A percentile compares a stretch with the other conserved stretches of the same genome.
Conservation (phyloP, 257 asterid species). For the Parsonsia alboflavescens region DNA sequence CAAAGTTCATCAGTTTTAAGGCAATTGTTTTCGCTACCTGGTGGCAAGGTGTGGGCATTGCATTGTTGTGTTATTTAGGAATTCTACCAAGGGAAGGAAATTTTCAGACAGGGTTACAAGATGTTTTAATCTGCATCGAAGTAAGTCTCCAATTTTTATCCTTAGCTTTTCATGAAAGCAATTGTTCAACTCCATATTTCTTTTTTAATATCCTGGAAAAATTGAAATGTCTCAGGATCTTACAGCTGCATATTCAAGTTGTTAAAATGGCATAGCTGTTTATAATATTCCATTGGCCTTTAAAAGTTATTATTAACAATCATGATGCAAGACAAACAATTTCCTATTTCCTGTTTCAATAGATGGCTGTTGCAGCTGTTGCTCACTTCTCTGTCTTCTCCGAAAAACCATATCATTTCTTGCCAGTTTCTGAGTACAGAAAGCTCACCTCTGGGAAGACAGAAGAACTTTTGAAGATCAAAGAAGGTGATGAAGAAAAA, state of each 20-base stretch:
- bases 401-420: slow-evolving; percentile 58
- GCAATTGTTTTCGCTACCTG: slow-evolving; percentile 96
- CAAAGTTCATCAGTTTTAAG: slow-evolving; percentile 93
- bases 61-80: slow-evolving; percentile 48
- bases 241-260: background rate
- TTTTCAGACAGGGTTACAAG: slow-evolving; percentile 72
- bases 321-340: background rate
- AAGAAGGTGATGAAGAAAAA: slow-evolving; percentile 46
- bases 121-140: slow-evolving; percentile 81
- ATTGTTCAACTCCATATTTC: background rate
- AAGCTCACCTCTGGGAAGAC: slow-evolving; percentile 45
- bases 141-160: slow-evolving; percentile 24
- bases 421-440: slow-evolving; percentile 40
- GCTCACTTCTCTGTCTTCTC: slow-evolving; percentile 93
- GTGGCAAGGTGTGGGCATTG: slow-evolving; percentile 99
- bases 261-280: background rate
- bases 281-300: background rate
- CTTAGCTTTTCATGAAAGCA: background rate
- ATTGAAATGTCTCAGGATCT: background rate
- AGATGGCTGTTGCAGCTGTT: slow-evolving; percentile 95
- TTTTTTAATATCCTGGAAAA: background rate
- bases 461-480: slow-evolving; percentile 38
- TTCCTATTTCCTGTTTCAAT: slow-evolving; percentile 10
- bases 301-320: no score
- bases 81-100: slow-evolving; percentile 59